Conservation (phyloP, 257 asterid species). For the Henckelia pumila region DNA sequence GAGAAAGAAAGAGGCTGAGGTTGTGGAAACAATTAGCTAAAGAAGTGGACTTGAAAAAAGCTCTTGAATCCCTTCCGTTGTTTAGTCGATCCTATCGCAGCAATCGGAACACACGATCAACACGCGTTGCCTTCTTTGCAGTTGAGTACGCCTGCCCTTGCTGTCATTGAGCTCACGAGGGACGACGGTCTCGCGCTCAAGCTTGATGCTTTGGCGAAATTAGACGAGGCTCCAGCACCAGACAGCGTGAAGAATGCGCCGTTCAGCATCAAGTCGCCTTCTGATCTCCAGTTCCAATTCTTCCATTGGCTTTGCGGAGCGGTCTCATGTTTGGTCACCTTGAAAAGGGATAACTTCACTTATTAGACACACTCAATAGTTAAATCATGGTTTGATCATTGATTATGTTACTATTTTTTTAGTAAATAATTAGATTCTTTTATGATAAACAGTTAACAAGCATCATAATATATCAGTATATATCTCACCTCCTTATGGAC, state of each 20-base stretch:
- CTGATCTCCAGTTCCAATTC: constrained; percentile 17
- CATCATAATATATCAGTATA: too few relatives aligned
- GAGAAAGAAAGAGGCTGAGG: background rate
- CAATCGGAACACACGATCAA: background rate
- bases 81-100: background rate
- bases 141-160: background rate
- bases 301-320: constrained; percentile 9
- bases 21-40: background rate
- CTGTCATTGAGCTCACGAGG: constrained; percentile 31
- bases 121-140: background rate
- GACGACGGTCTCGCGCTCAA: constrained; percentile 44
- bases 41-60: too few relatives aligned
- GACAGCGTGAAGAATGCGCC: background rate
- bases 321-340: constrained; percentile 12
- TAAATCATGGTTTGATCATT: background rate
- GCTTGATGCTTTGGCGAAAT: constrained; percentile 46
- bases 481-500: constrained; percentile 10
- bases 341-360: background rate
- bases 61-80: background rate
- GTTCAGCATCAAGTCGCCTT: constrained; percentile 10
- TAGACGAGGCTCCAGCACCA: constrained; percentile 24
- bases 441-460: background rate
- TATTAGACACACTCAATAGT: background rate
- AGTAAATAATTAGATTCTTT: background rate
- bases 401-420: background rate